These are phyloP conservation scores for Carpinus viminea DNA, from an alignment of 306 rosid genomes.

Conservation along the genomic window DNA sequence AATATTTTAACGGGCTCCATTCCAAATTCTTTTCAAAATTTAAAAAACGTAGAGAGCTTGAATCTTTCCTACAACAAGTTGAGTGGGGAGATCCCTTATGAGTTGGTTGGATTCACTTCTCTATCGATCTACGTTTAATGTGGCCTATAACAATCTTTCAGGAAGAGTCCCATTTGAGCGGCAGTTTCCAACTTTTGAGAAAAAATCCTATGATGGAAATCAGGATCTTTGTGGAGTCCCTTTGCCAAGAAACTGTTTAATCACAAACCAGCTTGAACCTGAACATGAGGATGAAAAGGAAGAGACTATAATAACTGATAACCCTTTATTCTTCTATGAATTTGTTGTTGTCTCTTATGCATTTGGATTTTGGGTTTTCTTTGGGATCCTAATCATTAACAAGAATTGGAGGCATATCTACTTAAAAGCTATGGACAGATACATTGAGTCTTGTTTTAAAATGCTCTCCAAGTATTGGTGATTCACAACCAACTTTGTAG, in stretches of 20 bases:
- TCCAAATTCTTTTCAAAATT: neutral
- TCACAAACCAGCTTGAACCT: neutral
- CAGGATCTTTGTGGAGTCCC: neutral
- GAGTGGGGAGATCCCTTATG: neutral
- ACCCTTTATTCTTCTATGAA: neutral
- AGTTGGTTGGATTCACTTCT: neutral
- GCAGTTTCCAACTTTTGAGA: neutral
- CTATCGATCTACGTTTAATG: neutral
- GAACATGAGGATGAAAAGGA: neutral
- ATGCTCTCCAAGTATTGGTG: neutral
- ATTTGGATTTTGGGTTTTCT: neutral
- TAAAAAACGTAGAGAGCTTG: neutral
- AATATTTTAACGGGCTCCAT: neutral
- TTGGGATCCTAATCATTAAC: neutral
- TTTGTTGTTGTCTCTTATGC: neutral
- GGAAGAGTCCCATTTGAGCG: neutral
- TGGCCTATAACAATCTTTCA: neutral
- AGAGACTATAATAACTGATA: neutral
- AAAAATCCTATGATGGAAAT: neutral
- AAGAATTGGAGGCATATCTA: neutral
- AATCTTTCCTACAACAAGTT: neutral
- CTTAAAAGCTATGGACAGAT: neutral
- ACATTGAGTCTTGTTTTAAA: neutral
- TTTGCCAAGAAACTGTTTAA: neutral
- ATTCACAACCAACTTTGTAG: neutral